Conservation (phyloP, 352 stramenopile species). For the Globisporangium camurandrum region DNA sequence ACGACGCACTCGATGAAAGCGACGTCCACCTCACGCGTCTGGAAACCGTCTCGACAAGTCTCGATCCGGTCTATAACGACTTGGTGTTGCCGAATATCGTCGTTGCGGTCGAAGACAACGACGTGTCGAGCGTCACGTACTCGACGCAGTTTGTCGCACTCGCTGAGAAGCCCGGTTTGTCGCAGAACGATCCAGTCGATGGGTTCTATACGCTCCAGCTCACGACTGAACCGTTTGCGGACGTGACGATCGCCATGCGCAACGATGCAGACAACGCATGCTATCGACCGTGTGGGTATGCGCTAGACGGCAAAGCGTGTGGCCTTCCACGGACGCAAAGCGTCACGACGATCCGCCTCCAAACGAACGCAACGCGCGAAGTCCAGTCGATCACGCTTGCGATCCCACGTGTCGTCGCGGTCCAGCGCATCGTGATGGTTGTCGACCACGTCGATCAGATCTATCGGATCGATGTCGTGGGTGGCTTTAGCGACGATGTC, state of each 20-base stretch:
- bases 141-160: conserved; percentile 34
- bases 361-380: conserved; percentile 52
- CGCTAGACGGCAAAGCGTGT: conserved; percentile 38
- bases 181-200: conserved; percentile 14
- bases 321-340: conserved; percentile 64
- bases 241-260: conserved; percentile 71
- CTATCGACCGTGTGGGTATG: conserved; percentile 67
- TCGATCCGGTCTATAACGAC: conserved; percentile 49
- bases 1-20: conserved; percentile 61
- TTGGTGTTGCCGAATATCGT: conserved; percentile 54
- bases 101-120: conserved; percentile 65
- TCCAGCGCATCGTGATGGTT: conserved; percentile 57
- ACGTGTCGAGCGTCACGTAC: conserved; percentile 37
- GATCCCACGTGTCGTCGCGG: conserved; percentile 45
- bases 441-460: conserved; percentile 55
- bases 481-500: conserved; percentile 36
- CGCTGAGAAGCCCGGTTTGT: conserved; percentile 21
- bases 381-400: conserved; percentile 48
- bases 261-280: conserved; percentile 56
- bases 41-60: conserved; percentile 26
- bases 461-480: conserved; percentile 26
- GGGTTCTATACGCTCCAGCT: conserved; percentile 45
- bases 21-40: conserved; percentile 60
- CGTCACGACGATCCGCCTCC: conserved; percentile 41
- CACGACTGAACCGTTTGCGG: conserved; percentile 52